Base-by-base conservation (phyloP, 495 filamentous ascomycete species). In the Penicillium cosmopolitanum region DNA sequence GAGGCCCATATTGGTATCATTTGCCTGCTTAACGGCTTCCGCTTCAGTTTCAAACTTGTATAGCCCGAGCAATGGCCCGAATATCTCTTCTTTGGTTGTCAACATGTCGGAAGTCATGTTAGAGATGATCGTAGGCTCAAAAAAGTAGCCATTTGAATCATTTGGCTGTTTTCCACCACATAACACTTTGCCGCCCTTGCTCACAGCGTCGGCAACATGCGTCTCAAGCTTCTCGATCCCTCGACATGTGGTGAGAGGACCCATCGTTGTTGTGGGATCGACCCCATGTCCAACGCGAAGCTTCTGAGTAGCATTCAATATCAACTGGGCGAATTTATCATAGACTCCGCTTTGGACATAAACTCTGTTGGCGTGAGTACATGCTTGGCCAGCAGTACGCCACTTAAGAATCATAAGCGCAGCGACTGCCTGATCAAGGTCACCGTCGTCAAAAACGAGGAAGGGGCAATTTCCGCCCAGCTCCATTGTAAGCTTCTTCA, bases 391-490 rank as follows among this genome's bases (percentile, higher is more conserved):
- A 0, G 77, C 74, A 56, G 76, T 76, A 19, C 82, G 75, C 71
- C 82, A 85, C 61, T 85, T 85, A 25, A 76, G 73, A 0, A 73
- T 64, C 9, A 83, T 79, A 11, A 80, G 70, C 5, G 74, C 78
- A 23, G 75, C 70, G 3, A 82, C 75, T 6, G 85, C 83, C 25
- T 75, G 69, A 3, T 85, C 80, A 15, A 88, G 61, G 55, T 87
- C 79, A 9, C 82, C 85, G 61, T 89, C 86, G 47, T 87, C 82
- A 64, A 88, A 89, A 16, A 89, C 77, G 51, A 89, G 75, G 68
- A 85, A 85, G 0, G 86, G 85, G n/a, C 82, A 81, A 64, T 89
- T 88, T 13, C 86, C 86, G 28, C 86, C 86, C 8, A 88, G 79
- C 70, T 89, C 86, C 43, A 88, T 81, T 5, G 80, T 84, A 4